These are phyloP conservation scores for Pythium sp. DNA, from an alignment of 352 stramenopile genomes.

Conservation along the genomic window DNA sequence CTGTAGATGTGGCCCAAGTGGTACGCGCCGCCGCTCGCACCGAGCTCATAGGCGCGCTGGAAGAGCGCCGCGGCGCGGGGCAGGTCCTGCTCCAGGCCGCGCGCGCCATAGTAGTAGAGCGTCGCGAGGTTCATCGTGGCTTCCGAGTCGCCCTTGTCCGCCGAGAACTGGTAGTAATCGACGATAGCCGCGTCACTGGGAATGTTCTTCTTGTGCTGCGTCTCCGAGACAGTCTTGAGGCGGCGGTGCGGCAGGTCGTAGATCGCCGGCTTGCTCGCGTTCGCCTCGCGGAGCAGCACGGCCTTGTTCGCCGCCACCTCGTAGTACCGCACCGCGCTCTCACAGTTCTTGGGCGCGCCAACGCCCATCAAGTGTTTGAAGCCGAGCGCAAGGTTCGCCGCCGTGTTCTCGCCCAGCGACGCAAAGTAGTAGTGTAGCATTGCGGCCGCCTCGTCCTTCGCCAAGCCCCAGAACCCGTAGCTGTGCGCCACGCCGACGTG, in stretches of 20 bases:
- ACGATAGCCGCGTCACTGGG: conserved; percentile 75
- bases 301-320: conserved; percentile 83
- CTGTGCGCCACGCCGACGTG: conserved; percentile 80
- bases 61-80: conserved; percentile 62
- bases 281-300: conserved; percentile 55
- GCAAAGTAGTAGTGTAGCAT: conserved; percentile 87
- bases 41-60: conserved; percentile 71
- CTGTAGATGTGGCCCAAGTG: conserved; percentile 82
- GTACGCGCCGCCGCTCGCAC: conserved; percentile 61
- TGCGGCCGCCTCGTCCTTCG: conserved; percentile 56
- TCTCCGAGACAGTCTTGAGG: conserved; percentile 68
- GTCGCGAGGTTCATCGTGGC: conserved; percentile 84
- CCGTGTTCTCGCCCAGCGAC: conserved; percentile 58
- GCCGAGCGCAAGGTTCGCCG: conserved; percentile 73
- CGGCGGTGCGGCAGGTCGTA: conserved; percentile 71
- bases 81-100: conserved; percentile 72
- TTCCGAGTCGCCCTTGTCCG: conserved; percentile 83
- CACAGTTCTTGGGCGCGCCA: conserved; percentile 76
- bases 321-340: conserved; percentile 86
- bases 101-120: conserved; percentile 80
- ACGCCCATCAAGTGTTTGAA: conserved; percentile 76
- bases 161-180: conserved; percentile 90
- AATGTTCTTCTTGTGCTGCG: conserved; percentile 79
- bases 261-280: conserved; percentile 55
- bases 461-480: conserved; percentile 77